phyloP scores from a whole-genome alignment of 208 protist genomes.

The Leishmania mexicana region DNA sequence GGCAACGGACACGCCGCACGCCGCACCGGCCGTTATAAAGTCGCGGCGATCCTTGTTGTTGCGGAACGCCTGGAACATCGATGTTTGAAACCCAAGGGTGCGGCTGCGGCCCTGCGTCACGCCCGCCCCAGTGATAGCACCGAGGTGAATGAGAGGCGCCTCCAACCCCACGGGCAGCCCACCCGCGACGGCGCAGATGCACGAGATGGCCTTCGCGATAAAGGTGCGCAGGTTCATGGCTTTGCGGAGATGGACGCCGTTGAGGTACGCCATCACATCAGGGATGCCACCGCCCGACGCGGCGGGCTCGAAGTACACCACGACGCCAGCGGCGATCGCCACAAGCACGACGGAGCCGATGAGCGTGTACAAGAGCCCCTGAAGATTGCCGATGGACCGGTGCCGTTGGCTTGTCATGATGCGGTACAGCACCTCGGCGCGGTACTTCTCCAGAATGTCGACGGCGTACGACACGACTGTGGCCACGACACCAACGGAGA shows the following conservation, averaged over 20 bases:
- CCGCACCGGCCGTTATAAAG: constrained; percentile 94
- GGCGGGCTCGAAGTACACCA: constrained; percentile 86
- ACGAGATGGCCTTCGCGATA: constrained; percentile 82
- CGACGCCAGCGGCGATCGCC: constrained; percentile 54
- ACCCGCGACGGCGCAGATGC: constrained; percentile 88
- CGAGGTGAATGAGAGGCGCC: constrained; percentile 96
- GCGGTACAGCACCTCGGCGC: constrained; percentile 36
- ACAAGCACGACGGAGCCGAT: constrained; percentile 50
- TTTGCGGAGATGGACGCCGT: constrained; percentile 92
- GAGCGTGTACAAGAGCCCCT: constrained; percentile 61
- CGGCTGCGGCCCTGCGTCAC: constrained; percentile 91
- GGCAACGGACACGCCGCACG: constrained; percentile 94
- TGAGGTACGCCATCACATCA: constrained; percentile 93
- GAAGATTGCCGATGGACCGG: constrained; percentile 31
- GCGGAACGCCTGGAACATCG: constrained; percentile 80
- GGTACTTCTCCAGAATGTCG: constrained; percentile 64
- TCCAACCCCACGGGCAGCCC: constrained; percentile 94
- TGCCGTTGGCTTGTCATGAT: constrained; percentile 37
- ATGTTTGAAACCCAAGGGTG: constrained; percentile 82
- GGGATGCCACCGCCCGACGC: constrained; percentile 88
- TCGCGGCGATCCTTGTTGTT: constrained; percentile 94
- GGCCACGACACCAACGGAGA: constrained; percentile 77
- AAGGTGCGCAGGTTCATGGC: constrained; percentile 90
- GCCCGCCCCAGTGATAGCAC: constrained; percentile 93
- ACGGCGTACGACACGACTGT: constrained; percentile 74